Percentiles rank a stretch among this genome's conserved stretches.
Evolutionary conservation across 2,329 filamentous ascomycete genomes (phyloP).

Genomic region (Alternaria brassicicola): DNA sequence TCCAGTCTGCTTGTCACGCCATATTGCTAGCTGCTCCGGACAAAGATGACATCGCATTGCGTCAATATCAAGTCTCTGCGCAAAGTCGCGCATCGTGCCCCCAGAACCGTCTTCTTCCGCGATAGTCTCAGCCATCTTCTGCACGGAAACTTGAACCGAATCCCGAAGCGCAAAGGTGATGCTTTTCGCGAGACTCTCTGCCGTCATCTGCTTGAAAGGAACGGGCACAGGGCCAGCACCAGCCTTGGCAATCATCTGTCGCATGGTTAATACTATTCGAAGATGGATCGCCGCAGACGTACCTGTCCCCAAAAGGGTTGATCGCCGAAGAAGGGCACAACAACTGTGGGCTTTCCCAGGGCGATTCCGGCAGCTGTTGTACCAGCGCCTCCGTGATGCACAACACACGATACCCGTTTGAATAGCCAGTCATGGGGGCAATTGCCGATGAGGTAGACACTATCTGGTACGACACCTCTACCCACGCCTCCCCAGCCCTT

Average conservation of each 20-base stretch:
- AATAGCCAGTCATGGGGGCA: slow-evolving; percentile 64
- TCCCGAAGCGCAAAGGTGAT: slow-evolving; percentile 55
- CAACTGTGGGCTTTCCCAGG: slow-evolving; percentile 58
- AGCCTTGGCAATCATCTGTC: slow-evolving; percentile 56
- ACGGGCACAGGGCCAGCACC: slow-evolving; percentile 59
- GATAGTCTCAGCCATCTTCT: slow-evolving; percentile 26
- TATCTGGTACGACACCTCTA: slow-evolving; percentile 38
- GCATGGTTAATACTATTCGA: neutral
- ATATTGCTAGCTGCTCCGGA: slow-evolving; percentile 25
- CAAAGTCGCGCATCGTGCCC: slow-evolving; percentile 18
- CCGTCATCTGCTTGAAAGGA: slow-evolving; percentile 54
- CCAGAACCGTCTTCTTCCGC: slow-evolving; percentile 24
- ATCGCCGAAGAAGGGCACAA: slow-evolving; percentile 66
- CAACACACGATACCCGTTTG: slow-evolving; percentile 59
- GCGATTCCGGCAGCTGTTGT: slow-evolving; percentile 63
- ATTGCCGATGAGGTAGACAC: slow-evolving; percentile 60
- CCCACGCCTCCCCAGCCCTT: slow-evolving; percentile 59
- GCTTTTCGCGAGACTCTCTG: slow-evolving; percentile 53
- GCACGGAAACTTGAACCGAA: slow-evolving; percentile 31
- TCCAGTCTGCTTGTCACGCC: slow-evolving; percentile 27
- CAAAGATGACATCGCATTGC: slow-evolving; percentile 28
- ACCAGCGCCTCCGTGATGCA: slow-evolving; percentile 66
- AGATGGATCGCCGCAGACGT: neutral
- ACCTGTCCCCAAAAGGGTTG: slow-evolving; percentile 60
- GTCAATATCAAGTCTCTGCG: slow-evolving; percentile 18